Percentiles rank a stretch among this genome's conserved stretches.
Evolutionary conservation across 352 stramenopile species (phyloP).

Genomic region (Sclerospora graminicola): DNA sequence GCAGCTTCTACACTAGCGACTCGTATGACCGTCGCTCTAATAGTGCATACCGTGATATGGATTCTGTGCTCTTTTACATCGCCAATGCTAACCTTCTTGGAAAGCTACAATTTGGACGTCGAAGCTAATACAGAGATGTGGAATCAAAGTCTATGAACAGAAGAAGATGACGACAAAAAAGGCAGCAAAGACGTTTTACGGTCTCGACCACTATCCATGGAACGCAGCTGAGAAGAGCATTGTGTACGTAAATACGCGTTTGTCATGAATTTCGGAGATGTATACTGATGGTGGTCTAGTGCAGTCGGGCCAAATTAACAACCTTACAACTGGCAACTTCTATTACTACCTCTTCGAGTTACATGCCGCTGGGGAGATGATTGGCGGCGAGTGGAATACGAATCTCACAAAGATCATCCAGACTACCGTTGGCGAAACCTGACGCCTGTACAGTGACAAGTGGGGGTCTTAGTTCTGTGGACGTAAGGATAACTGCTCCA

Average conservation of each 20-base stretch:
- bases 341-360: conserved; percentile 32
- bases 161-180: conserved; percentile 19
- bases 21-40: too few species aligned
- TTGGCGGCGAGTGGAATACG: conserved; percentile 31
- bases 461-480: conserved; percentile 21
- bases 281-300: too few species aligned
- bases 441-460: conserved; percentile 11
- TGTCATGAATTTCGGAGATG: conserved; percentile 45
- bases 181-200: too few species aligned
- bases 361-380: conserved; percentile 19
- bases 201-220: too few species aligned
- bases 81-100: conserved; percentile 34
- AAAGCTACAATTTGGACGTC: conserved; percentile 27
- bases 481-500: too few species aligned
- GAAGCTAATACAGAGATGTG: too few species aligned
- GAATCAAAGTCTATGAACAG: conserved; percentile 16
- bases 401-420: conserved; percentile 21
- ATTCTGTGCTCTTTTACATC: too few species aligned
- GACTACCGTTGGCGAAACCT: conserved; percentile 23
- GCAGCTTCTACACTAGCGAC: conserved; percentile 8
- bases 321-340: conserved; percentile 14
- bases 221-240: too few species aligned
- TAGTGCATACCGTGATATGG: too few species aligned
- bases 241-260: conserved; percentile 27
- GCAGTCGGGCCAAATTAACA: too few species aligned